Base-by-base conservation (phyloP, 2,329 filamentous ascomycete species). In the Hirsutella rhossiliensis region DNA sequence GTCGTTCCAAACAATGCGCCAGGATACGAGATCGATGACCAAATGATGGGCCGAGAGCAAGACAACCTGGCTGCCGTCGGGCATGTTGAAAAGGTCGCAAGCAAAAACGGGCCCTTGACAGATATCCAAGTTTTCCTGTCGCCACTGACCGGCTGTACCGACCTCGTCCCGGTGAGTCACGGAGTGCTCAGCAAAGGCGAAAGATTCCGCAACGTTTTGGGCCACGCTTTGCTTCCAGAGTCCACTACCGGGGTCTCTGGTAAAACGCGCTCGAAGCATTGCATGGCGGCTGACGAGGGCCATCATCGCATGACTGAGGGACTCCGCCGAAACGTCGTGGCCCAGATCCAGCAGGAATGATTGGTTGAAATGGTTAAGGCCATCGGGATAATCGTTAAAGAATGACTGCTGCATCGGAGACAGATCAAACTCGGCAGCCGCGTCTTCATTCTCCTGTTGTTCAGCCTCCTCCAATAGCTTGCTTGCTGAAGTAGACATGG, bases 11-110 rank as follows among this genome's bases (percentile, higher is more conserved):
- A 54, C 20, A 11, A 53, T 71, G 9, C 71, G 67, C 39, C 69
- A 73, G 18, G 71, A 73, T 47, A 73, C 72, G 51, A 73, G 68
- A 51, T 73, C 69, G 30, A 57, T 50, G 17, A 54, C 48, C 2
- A 52, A 31, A 31, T 54, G 51, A 39, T 54, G 52, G 8, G 48
- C 46, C 1, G 42, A 45, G 12, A 51, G 38, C 7, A 45, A 19
- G 7, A 52, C 19, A 11, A 47, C 32, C 18, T 44, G 43, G 7
- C 50, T 11, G 7, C 45, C 44, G 8, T 47, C 31, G 4, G 23
- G 31, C n/a, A 46, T 8, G 11, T 48, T 41, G 27, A 53, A 54
- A n/a, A 52, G 23, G 27, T 52, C 49, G 11, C 41, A 50, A 1
- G 50, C 47, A 18, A 57, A 45, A 4, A 57, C 18, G 1, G 54